phyloP scores from a whole-genome alignment of 129 eudicot genomes.

The Saussurea involucrata region DNA sequence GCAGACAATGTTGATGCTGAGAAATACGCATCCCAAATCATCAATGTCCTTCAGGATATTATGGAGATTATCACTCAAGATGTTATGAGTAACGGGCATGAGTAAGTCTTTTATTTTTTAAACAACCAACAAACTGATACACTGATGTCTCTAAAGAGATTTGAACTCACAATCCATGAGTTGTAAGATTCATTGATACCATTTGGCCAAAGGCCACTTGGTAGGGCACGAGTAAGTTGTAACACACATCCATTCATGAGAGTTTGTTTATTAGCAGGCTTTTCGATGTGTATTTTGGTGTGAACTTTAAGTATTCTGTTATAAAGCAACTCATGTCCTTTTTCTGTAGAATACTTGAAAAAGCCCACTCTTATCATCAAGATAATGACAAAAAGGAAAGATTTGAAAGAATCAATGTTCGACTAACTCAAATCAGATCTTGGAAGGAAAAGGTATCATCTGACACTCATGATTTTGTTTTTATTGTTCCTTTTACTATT shows the following conservation, averaged over 20 bases:
- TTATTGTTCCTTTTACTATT: not conserved
- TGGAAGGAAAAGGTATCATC: conserved; percentile 91
- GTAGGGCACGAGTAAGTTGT: not conserved
- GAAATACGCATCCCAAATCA: conserved; percentile 59
- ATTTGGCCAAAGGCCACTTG: not conserved
- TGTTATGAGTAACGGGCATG: conserved; percentile 78
- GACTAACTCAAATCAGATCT: conserved; percentile 41
- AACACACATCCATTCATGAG: not conserved
- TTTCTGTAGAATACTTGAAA: conserved; percentile 55
- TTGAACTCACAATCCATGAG: not conserved
- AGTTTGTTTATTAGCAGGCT: not conserved
- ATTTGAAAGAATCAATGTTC: conserved; percentile 64
- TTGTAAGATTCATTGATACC: not conserved
- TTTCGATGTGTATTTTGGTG: not conserved
- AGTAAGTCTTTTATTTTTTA: conserved; percentile 46
- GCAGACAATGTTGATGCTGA: conserved; percentile 52
- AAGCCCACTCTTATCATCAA: conserved; percentile 33
- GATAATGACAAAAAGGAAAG: conserved; percentile 56
- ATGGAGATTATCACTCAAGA: conserved; percentile 93
- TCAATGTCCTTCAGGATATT: conserved; percentile 89
- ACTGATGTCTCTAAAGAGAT: not conserved
- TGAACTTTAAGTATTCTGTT: not conserved
- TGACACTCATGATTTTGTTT: conserved; percentile 8
- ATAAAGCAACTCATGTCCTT: not conserved
- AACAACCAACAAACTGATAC: not conserved